These are phyloP conservation scores for Metarhizium album DNA, from an alignment of 2,329 filamentous ascomycete species.

Conservation along the genomic window DNA sequence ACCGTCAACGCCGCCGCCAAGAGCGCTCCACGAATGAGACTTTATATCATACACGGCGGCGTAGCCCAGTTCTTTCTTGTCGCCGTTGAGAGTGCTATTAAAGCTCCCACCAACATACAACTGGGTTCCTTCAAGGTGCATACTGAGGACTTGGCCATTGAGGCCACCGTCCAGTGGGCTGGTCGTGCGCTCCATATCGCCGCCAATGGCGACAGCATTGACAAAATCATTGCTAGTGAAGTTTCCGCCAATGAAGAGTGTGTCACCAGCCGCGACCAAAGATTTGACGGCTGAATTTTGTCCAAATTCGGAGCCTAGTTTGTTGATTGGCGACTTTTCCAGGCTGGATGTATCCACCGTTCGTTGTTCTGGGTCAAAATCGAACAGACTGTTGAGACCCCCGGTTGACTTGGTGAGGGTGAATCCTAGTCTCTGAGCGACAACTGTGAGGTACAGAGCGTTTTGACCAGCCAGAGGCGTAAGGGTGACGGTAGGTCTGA, in stretches of 20 bases:
- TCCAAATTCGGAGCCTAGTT: slow-evolving; percentile 60
- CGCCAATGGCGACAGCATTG: slow-evolving; percentile 67
- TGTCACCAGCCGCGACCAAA: slow-evolving; percentile 53
- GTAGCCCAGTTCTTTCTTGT: slow-evolving; percentile 56
- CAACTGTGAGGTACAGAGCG: slow-evolving; percentile 56
- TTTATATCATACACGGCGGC: slow-evolving; percentile 65
- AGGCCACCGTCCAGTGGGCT: slow-evolving; percentile 60
- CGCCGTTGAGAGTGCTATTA: slow-evolving; percentile 55
- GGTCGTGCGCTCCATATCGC: slow-evolving; percentile 47
- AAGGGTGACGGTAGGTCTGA: slow-evolving; percentile 73
- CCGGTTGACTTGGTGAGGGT: slow-evolving; percentile 61
- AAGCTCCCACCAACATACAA: slow-evolving; percentile 84
- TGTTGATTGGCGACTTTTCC: slow-evolving; percentile 62
- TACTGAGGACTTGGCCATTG: slow-evolving; percentile 63
- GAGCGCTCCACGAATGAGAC: slow-evolving; percentile 59
- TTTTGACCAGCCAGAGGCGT: slow-evolving; percentile 55
- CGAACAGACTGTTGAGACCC: slow-evolving; percentile 81
- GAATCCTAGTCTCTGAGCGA: slow-evolving; percentile 84
- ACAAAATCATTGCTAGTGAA: slow-evolving; percentile 59
- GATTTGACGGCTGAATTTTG: slow-evolving; percentile 56
- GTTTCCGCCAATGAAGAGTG: slow-evolving; percentile 71
- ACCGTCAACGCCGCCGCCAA: slow-evolving; percentile 82
- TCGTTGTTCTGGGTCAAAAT: slow-evolving; percentile 57
- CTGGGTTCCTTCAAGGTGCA: slow-evolving; percentile 54
- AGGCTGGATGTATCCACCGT: slow-evolving; percentile 52